These are phyloP conservation scores for Colletotrichum somersetense DNA, from an alignment of 2,329 filamentous ascomycete genomes.

Conservation along the genomic window DNA sequence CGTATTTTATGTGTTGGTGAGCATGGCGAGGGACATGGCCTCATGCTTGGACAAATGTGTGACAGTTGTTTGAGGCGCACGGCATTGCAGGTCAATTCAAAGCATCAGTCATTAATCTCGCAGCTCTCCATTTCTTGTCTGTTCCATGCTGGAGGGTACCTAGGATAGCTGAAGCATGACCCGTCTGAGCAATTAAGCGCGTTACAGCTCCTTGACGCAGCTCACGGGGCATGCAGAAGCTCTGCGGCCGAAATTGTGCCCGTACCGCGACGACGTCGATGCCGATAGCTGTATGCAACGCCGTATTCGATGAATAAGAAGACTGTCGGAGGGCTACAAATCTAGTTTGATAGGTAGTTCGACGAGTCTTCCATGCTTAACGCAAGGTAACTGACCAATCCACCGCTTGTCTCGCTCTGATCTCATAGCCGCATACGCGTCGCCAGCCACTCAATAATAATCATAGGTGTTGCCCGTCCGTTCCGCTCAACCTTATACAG, in stretches of 20 bases:
- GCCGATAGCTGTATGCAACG: background rate
- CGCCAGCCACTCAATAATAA: background rate
- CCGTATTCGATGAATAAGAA: background rate
- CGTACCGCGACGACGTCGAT: background rate
- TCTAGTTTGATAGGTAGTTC: background rate
- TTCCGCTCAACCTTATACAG: background rate
- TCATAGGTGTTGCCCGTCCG: too few relatives aligned
- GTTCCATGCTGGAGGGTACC: background rate
- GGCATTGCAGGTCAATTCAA: background rate
- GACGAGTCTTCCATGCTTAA: background rate
- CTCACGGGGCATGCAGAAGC: constrained; percentile 18
- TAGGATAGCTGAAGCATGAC: background rate
- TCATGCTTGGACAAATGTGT: constrained; percentile 6
- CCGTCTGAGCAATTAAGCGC: constrained; percentile 15
- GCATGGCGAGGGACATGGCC: background rate
- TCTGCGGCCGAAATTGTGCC: background rate
- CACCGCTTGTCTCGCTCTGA: background rate
- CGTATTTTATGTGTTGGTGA: background rate
- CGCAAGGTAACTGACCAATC: background rate
- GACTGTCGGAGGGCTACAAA: background rate
- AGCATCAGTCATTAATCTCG: background rate
- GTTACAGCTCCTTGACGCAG: constrained; percentile 4
- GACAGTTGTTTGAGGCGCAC: background rate
- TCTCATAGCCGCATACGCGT: background rate
- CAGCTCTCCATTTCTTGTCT: background rate